Percentiles rank a stretch among this genome's conserved stretches.
Conservation (phyloP, 2,329 filamentous ascomycete species). For the Lachnellula occidentalis region DNA sequence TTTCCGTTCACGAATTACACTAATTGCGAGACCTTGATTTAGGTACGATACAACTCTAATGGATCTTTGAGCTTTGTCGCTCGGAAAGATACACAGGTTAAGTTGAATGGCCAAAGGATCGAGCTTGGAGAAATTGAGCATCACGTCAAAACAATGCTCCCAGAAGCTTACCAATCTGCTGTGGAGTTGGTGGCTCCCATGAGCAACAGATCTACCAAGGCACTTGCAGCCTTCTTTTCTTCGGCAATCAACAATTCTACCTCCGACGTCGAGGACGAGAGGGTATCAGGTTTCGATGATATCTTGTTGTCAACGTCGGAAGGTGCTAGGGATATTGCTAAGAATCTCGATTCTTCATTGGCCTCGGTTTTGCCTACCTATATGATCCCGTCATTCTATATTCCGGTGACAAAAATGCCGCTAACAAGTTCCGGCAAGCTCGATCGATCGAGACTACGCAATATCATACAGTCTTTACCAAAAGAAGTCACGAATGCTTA, state of each 20-base stretch:
- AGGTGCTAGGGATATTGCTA: not conserved
- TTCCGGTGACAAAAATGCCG: slow-evolving; percentile 28
- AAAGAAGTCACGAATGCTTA: not conserved
- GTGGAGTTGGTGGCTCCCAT: slow-evolving; percentile 1
- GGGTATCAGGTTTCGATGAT: not conserved
- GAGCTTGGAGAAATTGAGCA: slow-evolving; percentile 41
- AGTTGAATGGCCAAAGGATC: slow-evolving; percentile 44
- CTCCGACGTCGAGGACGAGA: not conserved
- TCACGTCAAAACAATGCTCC: slow-evolving; percentile 1
- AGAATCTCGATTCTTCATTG: slow-evolving; percentile 4
- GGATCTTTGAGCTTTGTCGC: slow-evolving; percentile 42
- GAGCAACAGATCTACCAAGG: not conserved
- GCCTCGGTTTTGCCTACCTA: slow-evolving; percentile 22
- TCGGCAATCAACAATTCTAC: not conserved
- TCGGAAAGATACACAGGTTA: slow-evolving; percentile 45
- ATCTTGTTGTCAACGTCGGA: slow-evolving; percentile 3
- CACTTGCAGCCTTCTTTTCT: slow-evolving; percentile 1
- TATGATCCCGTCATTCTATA: slow-evolving; percentile 32
- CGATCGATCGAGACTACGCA: slow-evolving; percentile 32
- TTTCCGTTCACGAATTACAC: too few relatives aligned
- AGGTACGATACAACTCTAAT: slow-evolving; percentile 4
- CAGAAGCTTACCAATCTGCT: not conserved
- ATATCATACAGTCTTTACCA: slow-evolving; percentile 8
- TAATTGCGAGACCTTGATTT: too few relatives aligned
- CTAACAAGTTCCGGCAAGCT: slow-evolving; percentile 29